phyloP scores from a whole-genome alignment of 75 land plant species.

The Pinus tabuliformis region DNA sequence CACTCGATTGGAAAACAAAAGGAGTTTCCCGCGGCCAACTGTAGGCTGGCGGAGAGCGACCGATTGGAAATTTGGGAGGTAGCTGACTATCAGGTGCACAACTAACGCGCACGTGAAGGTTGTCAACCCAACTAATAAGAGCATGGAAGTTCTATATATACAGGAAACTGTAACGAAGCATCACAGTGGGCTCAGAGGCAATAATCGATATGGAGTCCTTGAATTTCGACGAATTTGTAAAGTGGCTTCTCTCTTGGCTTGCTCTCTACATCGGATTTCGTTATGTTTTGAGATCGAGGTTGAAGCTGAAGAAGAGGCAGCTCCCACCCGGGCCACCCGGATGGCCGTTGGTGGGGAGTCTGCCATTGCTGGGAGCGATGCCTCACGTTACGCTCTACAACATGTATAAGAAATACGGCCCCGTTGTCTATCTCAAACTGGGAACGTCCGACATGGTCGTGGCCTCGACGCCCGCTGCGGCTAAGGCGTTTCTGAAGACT shows the following conservation, averaged over 20 bases:
- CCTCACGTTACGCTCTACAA: conserved; percentile 33
- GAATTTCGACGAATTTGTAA: neutral
- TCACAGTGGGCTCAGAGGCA: too few relatives aligned
- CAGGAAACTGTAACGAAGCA: too few relatives aligned
- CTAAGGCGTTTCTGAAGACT: conserved; percentile 34
- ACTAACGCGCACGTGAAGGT: too few relatives aligned
- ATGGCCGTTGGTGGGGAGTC: conserved; percentile 12
- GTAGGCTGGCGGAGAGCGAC: too few relatives aligned
- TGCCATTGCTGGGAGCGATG: conserved; percentile 19
- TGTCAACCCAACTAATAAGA: too few relatives aligned
- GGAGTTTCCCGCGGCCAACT: too few relatives aligned
- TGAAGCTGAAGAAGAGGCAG: too few relatives aligned
- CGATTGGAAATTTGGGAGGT: too few relatives aligned
- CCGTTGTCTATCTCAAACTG: conserved; percentile 43
- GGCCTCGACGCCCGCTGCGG: conserved; percentile 26
- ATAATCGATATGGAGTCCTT: neutral
- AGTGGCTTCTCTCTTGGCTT: neutral
- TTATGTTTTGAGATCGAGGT: neutral
- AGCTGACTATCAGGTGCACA: too few relatives aligned
- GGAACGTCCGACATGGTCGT: conserved; percentile 30
- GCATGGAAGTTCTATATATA: too few relatives aligned
- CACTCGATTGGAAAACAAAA: too few relatives aligned
- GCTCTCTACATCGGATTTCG: neutral
- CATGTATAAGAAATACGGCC: conserved; percentile 45
- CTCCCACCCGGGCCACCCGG: conserved; percentile 11